These are phyloP conservation scores for Leishmania arabica DNA, from an alignment of 208 protist genomes.

Conservation along the genomic window DNA sequence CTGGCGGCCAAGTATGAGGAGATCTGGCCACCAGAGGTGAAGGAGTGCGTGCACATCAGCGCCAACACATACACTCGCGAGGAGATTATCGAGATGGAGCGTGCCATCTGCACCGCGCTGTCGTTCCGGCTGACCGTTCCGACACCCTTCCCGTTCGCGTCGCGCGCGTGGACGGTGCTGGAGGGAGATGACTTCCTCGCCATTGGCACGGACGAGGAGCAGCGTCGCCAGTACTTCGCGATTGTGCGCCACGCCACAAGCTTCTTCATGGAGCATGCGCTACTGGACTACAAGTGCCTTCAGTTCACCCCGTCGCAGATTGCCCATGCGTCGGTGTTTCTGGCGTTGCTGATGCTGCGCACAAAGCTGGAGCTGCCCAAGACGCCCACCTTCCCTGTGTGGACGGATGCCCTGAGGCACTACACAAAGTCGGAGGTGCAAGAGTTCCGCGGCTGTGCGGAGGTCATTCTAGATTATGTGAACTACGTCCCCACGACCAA, in stretches of 20 bases:
- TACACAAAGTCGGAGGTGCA: slow-evolving; percentile 63
- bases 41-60: slow-evolving; percentile 95
- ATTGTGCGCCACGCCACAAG: slow-evolving; percentile 65
- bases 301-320: slow-evolving; percentile 94
- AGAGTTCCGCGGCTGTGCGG: slow-evolving; percentile 78
- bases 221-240: slow-evolving; percentile 35
- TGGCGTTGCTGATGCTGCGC: slow-evolving; percentile 77
- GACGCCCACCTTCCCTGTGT: slow-evolving; percentile 31
- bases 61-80: slow-evolving; percentile 93
- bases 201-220: slow-evolving; percentile 38
- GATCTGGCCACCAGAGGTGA: slow-evolving; percentile 93
- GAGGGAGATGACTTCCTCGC: slow-evolving; percentile 62
- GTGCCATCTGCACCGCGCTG: slow-evolving; percentile 76
- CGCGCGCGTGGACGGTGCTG: slow-evolving; percentile 70
- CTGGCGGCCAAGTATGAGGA: slow-evolving; percentile 95
- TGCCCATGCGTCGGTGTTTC: slow-evolving; percentile 90
- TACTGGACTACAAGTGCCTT: slow-evolving; percentile 90
- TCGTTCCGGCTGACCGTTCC: slow-evolving; percentile 91
- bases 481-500: slow-evolving; percentile 80
- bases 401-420: slow-evolving; percentile 68
- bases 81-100: slow-evolving; percentile 93
- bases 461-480: slow-evolving; percentile 82
- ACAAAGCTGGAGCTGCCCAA: slow-evolving; percentile 42
- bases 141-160: slow-evolving; percentile 87
- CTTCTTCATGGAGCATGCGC: slow-evolving; percentile 88